Base-by-base conservation (phyloP, 208 protist genomes). In the Spongospora subterranea region DNA sequence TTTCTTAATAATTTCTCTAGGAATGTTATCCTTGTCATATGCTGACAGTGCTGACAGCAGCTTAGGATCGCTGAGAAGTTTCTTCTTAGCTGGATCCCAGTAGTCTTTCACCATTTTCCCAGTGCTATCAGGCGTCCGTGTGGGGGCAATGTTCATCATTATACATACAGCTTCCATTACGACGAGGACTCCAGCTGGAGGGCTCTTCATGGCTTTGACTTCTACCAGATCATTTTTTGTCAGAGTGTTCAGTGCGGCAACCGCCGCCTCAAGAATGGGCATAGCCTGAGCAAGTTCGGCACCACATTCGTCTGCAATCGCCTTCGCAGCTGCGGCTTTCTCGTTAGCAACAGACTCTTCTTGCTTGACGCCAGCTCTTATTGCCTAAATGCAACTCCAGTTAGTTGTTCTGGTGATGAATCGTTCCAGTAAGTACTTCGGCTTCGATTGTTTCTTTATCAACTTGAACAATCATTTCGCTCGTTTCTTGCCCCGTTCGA, bases 271-370 rank as follows among this genome's bases (percentile, higher is more conserved):
- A 35, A 99, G 96, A 6, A 97, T 96, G 11, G 98, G 98, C 89
- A 98, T 95, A 13, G 97, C 97, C 93, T 97, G 97, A 64, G 96
- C 95, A 1, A 99, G 96, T 93, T 98, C 97, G 89, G 95, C 96
- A 91, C 98, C 96, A 91, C 97, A 99, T 41, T 97, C 96, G 82
- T 97, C 97, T 93, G 98, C 97, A 92, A 98, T 97, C 53, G 93
- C 93, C 94, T 97, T 96, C 50, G 97, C 97, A 6, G 95, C 95
- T 6, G 95, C 93, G 1, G 96, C 97, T 93, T 97, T 95, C 92
- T 96, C 95, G 88, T 97, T 96, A 20, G 97, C 97, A 6, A 96
- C 96, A n/a, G 94, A 96, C 94, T 98, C 96, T 46, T 95, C 94
- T 29, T 45, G 1, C 77, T 92, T 6, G 96, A 97, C 95, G 91